These are phyloP conservation scores for Hirsutella minnesotensis DNA, from an alignment of 2,329 filamentous ascomycete genomes.

Conservation along the genomic window DNA sequence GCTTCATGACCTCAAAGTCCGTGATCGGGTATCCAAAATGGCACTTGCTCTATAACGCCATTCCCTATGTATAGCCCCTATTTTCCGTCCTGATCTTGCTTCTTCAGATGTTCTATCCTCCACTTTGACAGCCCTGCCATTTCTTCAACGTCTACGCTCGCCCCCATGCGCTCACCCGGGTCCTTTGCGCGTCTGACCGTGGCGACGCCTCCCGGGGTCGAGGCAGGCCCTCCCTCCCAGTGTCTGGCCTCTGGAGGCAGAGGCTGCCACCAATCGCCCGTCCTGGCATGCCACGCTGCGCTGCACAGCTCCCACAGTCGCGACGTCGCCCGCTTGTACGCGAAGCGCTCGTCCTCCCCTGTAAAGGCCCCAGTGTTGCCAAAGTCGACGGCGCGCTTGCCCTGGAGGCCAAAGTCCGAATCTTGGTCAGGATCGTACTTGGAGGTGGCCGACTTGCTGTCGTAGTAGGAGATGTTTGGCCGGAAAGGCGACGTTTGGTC, in stretches of 20 bases:
- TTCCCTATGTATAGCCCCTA: not conserved
- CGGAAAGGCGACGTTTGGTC: conserved; percentile 67
- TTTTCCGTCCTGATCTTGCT: conserved; percentile 2
- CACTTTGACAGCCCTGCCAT: conserved; percentile 27
- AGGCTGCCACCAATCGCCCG: conserved; percentile 60
- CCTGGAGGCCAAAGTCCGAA: conserved; percentile 37
- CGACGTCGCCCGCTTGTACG: conserved; percentile 64
- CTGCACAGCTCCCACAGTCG: conserved; percentile 78
- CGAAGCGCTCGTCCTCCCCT: conserved; percentile 72
- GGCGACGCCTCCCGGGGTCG: conserved; percentile 9
- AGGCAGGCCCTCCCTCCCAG: conserved; percentile 43
- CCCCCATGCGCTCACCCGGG: conserved; percentile 19
- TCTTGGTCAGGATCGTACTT: conserved; percentile 46
- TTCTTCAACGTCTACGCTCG: conserved; percentile 23
- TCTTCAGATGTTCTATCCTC: conserved; percentile 21
- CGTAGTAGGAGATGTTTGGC: conserved; percentile 62
- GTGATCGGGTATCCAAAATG: not conserved
- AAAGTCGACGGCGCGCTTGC: conserved; percentile 43
- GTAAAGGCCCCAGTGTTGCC: conserved; percentile 56
- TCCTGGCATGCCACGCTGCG: conserved; percentile 55
- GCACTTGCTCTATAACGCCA: not conserved
- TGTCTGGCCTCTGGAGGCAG: conserved; percentile 49
- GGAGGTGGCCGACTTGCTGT: conserved; percentile 29
- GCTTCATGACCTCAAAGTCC: not conserved
- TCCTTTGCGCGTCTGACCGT: conserved; percentile 1